Evolutionary conservation across 148 eudicot genomes (phyloP), one percentile per base, ranked within the genome.

Genomic region (Fallopia convolvulus): DNA sequence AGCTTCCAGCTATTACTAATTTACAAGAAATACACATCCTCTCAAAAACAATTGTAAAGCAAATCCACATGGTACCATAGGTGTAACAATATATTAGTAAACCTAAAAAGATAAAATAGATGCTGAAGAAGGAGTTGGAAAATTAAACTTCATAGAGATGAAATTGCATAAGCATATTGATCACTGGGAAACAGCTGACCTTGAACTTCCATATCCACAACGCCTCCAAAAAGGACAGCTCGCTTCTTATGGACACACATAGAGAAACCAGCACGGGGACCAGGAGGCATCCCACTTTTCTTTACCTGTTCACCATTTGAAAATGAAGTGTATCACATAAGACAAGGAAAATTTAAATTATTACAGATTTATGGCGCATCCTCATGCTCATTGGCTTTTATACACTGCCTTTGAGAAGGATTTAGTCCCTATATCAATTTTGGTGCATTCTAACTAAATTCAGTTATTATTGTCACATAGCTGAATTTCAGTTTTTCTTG

Each of bases 251-350:
- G 99, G 23, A 95, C 89, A 81, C 92, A 89, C 92, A 95, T 84
- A 68, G 97, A 89, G 82, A 95, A 95, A 42, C 99, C 97, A 81
- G 99, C 99, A 80, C 97, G 93, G 75, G 99, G 85, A 36, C 97
- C 97, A 74, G 99, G 99, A 70, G 99, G 99, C 97, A 95, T 92
- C 80, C 99, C 99, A 83, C 94, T 90, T 85, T 92, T 94, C 86
- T 92, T 95, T 68, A 95, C 99, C 99, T 95, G 82, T 48, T 14
- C 55, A 61, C 42, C 21, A 77, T 78, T 30, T 76, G 26, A 78
- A 74, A 13, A 78, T 74, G 71, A 23, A 44, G 26, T 61, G 33
- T 74, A 5, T 46, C 32, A 6, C 75, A 73, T 20, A 30, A 71
- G 74, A 70, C 21, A 5, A n/a, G 75, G 15, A 72, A 15, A 71